Conservation (phyloP, 192 early-diverging fungal species). For the Coemansia sp. region DNA sequence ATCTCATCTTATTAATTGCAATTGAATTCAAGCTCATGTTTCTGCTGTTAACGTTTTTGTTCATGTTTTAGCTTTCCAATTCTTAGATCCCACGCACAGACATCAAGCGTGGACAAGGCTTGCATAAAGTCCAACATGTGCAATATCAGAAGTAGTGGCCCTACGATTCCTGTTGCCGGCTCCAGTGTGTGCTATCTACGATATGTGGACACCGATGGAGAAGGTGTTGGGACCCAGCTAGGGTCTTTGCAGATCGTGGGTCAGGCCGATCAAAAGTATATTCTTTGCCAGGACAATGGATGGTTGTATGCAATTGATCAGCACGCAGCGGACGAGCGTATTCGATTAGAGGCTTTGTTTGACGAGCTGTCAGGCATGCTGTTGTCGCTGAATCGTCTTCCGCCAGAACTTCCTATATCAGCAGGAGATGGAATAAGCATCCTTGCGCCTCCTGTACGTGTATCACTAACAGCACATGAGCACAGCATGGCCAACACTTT, state of each 20-base stretch:
- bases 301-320: constrained; percentile 52
- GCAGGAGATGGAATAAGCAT: constrained; percentile 33
- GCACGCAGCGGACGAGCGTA: constrained; percentile 55
- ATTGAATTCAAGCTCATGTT: too few species aligned
- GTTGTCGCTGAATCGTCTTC: constrained; percentile 1
- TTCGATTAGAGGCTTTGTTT: constrained; percentile 36
- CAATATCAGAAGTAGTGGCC: too few species aligned
- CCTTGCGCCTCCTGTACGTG: constrained; percentile 32
- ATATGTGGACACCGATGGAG: background rate
- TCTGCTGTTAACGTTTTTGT: too few species aligned
- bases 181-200: background rate
- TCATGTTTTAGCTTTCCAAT: background rate
- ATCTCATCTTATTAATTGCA: background rate
- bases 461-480: constrained; percentile 23
- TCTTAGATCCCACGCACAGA: constrained; percentile 8
- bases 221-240: background rate
- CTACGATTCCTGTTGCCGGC: background rate
- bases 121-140: background rate
- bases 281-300: constrained; percentile 27
- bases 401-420: constrained; percentile 9
- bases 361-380: constrained; percentile 15
- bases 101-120: background rate
- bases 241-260: constrained; percentile 32
- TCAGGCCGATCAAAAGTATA: constrained; percentile 47
- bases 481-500: background rate